Evolutionary conservation across 2,329 filamentous ascomycete species (phyloP).

Genomic region (Cladorrhinum sp.): DNA sequence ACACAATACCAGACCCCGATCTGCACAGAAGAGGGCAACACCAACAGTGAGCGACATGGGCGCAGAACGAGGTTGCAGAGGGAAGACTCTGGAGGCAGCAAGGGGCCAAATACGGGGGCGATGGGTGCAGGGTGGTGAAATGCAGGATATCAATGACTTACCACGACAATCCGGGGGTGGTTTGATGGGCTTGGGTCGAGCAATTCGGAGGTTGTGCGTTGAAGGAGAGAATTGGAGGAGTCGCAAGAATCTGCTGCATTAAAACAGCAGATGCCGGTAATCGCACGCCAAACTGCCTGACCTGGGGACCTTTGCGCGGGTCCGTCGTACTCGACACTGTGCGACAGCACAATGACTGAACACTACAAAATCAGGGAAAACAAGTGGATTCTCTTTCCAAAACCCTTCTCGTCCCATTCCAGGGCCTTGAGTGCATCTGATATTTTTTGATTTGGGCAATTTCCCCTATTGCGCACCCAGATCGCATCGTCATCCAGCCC

Average conservation of each 20-base stretch:
- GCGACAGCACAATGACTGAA: slow-evolving; percentile 17
- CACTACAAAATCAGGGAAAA: not conserved
- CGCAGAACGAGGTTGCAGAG: slow-evolving; percentile 12
- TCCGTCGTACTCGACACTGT: slow-evolving; percentile 22
- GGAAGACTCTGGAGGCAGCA: slow-evolving; percentile 13
- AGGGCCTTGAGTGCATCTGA: not conserved
- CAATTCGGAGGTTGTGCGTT: slow-evolving; percentile 31
- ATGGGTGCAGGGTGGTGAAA: slow-evolving; percentile 6
- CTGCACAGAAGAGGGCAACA: slow-evolving; percentile 18
- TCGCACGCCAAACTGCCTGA: slow-evolving; percentile 23
- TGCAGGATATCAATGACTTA: slow-evolving; percentile 26
- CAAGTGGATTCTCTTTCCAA: not conserved
- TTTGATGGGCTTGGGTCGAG: slow-evolving; percentile 31
- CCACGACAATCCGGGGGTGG: slow-evolving; percentile 26
- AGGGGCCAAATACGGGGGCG: slow-evolving; percentile 5
- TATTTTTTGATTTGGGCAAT: slow-evolving; percentile 10
- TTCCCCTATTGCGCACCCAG: slow-evolving; percentile 10
- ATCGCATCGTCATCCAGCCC: slow-evolving; percentile 16
- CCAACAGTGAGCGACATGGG: slow-evolving; percentile 25
- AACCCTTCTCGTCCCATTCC: not conserved
- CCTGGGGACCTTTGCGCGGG: slow-evolving; percentile 8
- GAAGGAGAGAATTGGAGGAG: slow-evolving; percentile 31
- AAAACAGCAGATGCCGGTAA: slow-evolving; percentile 28
- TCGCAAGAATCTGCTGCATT: slow-evolving; percentile 31
- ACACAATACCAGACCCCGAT: slow-evolving; percentile 25